These are phyloP conservation scores for Microbotryomycetes sp. DNA, from an alignment of 1,284 basidiomycete species.

Conservation along the genomic window DNA sequence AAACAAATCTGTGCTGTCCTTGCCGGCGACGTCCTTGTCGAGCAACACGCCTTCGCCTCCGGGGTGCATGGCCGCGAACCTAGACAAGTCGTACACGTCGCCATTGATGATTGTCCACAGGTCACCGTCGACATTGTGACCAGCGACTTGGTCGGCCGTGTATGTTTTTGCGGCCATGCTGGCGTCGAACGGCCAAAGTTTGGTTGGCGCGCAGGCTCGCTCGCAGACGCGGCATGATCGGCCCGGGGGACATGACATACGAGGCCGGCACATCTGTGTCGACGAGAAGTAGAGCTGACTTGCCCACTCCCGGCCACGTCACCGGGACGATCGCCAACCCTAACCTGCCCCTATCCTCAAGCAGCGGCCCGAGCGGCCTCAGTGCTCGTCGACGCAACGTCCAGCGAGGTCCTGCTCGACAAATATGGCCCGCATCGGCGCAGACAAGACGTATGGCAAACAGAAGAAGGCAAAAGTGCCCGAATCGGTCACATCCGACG, in stretches of 20 bases:
- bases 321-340: not conserved
- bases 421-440: no score
- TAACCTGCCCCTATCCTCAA: not conserved
- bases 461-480: no score
- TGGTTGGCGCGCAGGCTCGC: not conserved
- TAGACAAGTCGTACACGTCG: conserved; percentile 48
- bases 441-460: no score
- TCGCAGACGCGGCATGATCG: not conserved
- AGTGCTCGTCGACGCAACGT: no score
- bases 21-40: conserved; percentile 18
- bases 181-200: not conserved
- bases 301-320: no score
- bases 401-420: no score
- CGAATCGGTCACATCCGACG: no score
- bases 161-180: not conserved
- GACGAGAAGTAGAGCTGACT: no score
- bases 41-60: conserved; percentile 66
- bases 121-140: conserved; percentile 1
- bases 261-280: not conserved
- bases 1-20: conserved; percentile 25
- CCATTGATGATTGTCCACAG: conserved; percentile 2
- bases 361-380: no score
- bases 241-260: not conserved
- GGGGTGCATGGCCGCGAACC: conserved; percentile 70
- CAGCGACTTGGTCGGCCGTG: not conserved